Evolutionary conservation across 176 grass and related monocot species (phyloP).

Genomic region (Thinopyrum elongatum): DNA sequence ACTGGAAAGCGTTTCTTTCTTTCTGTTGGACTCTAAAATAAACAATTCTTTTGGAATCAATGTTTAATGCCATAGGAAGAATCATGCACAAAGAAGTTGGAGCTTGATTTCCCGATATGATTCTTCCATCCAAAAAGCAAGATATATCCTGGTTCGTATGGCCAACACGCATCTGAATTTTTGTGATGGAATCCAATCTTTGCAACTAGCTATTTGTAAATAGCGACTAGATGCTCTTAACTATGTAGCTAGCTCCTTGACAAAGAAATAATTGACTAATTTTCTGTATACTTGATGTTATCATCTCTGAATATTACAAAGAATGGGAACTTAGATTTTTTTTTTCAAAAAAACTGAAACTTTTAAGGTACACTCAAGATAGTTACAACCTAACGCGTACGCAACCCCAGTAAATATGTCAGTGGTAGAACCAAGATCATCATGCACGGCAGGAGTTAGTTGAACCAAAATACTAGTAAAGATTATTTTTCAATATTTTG

Average conservation of each 20-base stretch:
- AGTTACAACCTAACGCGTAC: no score
- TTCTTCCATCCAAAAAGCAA: slow-evolving; percentile 31
- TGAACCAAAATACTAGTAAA: not conserved
- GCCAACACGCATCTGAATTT: not conserved
- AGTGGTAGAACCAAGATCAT: not conserved
- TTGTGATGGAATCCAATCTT: slow-evolving; percentile 39
- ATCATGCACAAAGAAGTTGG: slow-evolving; percentile 35
- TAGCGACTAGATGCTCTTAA: slow-evolving; percentile 26
- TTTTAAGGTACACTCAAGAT: not conserved
- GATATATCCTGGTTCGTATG: slow-evolving; percentile 31
- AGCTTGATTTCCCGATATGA: slow-evolving; percentile 30
- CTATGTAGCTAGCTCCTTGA: not conserved
- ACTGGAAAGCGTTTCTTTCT: not conserved
- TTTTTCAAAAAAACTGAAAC: not conserved
- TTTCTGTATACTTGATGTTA: not conserved
- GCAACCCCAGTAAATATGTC: not conserved
- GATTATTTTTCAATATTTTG: not conserved
- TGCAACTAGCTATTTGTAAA: slow-evolving; percentile 36
- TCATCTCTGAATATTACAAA: not conserved
- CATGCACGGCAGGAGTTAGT: not conserved
- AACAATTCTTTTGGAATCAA: not conserved
- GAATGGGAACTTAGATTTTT: not conserved
- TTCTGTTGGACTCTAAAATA: not conserved
- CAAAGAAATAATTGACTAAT: not conserved
- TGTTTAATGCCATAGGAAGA: not conserved